Conservation (phyloP, 1,284 basidiomycete genomes). For the Apiotrichum brassicae region DNA sequence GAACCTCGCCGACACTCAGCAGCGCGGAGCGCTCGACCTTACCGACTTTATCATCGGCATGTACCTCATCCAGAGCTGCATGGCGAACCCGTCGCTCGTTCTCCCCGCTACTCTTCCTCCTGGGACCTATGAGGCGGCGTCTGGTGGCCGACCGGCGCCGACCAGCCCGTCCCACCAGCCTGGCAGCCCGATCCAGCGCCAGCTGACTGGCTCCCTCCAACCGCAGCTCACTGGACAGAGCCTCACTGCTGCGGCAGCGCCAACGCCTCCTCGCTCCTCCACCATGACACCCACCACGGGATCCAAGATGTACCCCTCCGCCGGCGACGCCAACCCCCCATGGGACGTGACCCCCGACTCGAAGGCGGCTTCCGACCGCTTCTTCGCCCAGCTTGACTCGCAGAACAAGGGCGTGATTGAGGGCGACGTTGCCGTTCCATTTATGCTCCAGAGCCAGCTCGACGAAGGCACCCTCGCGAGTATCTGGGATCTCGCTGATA, state of each 20-base stretch:
- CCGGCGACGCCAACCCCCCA: conserved; percentile 31
- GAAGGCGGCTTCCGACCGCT: conserved; percentile 71
- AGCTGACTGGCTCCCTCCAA: conserved; percentile 51
- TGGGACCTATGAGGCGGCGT: conserved; percentile 81
- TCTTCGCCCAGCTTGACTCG: conserved; percentile 77
- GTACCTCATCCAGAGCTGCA: conserved; percentile 82
- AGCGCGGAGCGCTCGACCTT: conserved; percentile 79
- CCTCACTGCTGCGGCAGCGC: conserved; percentile 4
- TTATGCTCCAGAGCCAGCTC: conserved; percentile 88
- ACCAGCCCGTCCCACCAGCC: conserved; percentile 35
- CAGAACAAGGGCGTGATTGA: conserved; percentile 75
- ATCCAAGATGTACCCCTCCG: conserved; percentile 33
- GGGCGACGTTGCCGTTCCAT: conserved; percentile 89
- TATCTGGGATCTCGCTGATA: conserved; percentile 93
- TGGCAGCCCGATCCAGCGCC: conserved; percentile 21
- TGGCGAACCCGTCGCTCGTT: conserved; percentile 69
- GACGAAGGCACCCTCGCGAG: conserved; percentile 77
- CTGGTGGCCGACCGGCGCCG: conserved; percentile 49
- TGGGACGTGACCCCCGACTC: conserved; percentile 86
- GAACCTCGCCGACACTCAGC: conserved; percentile 90
- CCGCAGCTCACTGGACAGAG: conserved; percentile 51
- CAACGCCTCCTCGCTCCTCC: conserved; percentile 17
- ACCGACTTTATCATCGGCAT: conserved; percentile 95
- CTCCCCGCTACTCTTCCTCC: conserved; percentile 79
- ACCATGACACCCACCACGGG: conserved; percentile 12